Conservation (phyloP, 106 monocot genomes). For the Platanthera zijinensis region DNA sequence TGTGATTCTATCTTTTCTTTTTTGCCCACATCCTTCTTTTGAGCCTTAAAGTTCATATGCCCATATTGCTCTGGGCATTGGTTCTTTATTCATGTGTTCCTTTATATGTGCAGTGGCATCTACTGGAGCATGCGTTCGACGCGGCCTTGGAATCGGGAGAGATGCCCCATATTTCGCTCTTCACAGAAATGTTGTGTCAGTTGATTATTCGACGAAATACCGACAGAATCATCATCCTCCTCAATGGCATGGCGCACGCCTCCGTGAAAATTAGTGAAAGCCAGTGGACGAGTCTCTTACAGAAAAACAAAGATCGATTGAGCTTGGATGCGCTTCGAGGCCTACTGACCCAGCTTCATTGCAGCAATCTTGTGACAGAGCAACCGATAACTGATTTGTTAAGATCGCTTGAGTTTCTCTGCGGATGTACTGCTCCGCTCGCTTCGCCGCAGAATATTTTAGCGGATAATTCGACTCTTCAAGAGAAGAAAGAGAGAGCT, state of each 20-base stretch:
- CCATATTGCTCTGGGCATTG: background rate
- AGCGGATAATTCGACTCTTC: background rate
- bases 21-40: background rate
- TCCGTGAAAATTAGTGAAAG: constrained; percentile 56
- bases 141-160: constrained; percentile 57
- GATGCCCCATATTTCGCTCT: constrained; percentile 55
- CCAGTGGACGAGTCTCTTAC: constrained; percentile 53
- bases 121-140: constrained; percentile 91
- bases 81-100: background rate
- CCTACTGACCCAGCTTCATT: constrained; percentile 32
- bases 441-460: constrained; percentile 1
- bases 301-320: constrained; percentile 30
- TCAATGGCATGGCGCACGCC: constrained; percentile 78
- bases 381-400: constrained; percentile 50
- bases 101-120: constrained; percentile 44
- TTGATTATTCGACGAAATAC: constrained; percentile 35
- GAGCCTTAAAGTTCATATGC: background rate
- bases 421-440: background rate
- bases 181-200: constrained; percentile 66
- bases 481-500: background rate
- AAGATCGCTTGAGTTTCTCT: constrained; percentile 35
- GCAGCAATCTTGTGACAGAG: constrained; percentile 29
- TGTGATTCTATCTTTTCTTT: background rate
- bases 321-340: constrained; percentile 21
- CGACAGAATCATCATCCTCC: constrained; percentile 31